These are phyloP conservation scores for Tremella fuciformis DNA, from an alignment of 768 basidiomycete genomes.

Conservation along the genomic window DNA sequence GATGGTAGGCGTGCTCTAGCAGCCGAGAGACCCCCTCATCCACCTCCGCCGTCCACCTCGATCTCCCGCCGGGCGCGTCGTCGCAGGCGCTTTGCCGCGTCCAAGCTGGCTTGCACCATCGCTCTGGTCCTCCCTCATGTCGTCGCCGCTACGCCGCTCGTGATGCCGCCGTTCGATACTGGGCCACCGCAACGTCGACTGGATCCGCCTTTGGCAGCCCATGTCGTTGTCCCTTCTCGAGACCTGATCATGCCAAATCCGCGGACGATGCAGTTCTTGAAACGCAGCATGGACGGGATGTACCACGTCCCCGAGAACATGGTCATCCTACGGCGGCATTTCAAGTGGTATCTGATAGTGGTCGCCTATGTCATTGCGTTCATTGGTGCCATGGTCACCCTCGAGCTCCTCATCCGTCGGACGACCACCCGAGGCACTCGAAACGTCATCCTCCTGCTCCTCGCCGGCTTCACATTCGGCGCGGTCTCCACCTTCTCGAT, in stretches of 20 bases:
- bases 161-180: too few relatives aligned
- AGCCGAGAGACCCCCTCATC: too few relatives aligned
- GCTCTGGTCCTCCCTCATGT: too few relatives aligned
- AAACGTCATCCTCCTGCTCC: conserved; percentile 45
- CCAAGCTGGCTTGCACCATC: too few relatives aligned
- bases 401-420: conserved; percentile 51
- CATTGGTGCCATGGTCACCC: conserved; percentile 50
- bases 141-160: too few relatives aligned
- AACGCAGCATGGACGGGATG: not conserved
- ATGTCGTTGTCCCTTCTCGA: too few relatives aligned
- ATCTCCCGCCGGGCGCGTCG: too few relatives aligned
- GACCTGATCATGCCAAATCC: too few relatives aligned
- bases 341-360: conserved; percentile 47
- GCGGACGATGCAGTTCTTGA: not conserved
- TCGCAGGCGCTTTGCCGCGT: too few relatives aligned
- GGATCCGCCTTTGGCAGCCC: not conserved
- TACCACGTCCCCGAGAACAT: conserved; percentile 34
- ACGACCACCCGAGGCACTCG: conserved; percentile 49
- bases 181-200: not conserved
- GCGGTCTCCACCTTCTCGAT: conserved; percentile 52
- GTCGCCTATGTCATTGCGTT: conserved; percentile 48
- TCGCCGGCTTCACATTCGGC: conserved; percentile 50
- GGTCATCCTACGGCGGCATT: conserved; percentile 40
- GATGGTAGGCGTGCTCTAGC: too few relatives aligned
- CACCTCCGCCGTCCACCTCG: too few relatives aligned